Evolutionary conservation across 768 basidiomycete genomes (phyloP).

Genomic region (Sarcomyxa edulis): DNA sequence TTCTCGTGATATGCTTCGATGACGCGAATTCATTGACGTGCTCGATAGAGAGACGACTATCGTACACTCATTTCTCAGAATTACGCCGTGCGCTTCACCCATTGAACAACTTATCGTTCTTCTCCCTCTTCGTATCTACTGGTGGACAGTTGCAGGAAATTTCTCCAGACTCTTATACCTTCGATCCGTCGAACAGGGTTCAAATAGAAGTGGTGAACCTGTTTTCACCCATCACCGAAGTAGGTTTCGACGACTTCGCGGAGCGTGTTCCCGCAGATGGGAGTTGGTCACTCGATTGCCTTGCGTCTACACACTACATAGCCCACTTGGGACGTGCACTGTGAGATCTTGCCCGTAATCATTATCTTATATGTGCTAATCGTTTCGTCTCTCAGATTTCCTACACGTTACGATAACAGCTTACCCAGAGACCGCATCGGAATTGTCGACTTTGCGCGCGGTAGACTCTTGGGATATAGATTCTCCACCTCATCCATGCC

Average conservation of each 20-base stretch:
- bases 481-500: neutral
- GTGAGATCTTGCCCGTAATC: constrained; percentile 13
- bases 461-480: constrained; percentile 12
- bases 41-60: no score
- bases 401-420: neutral
- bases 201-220: neutral
- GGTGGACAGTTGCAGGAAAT: constrained; percentile 1
- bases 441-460: constrained; percentile 5
- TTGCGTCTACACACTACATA: constrained; percentile 12
- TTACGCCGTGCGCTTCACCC: constrained; percentile 2
- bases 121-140: constrained; percentile 7
- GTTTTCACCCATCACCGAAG: constrained; percentile 11
- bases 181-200: constrained; percentile 6
- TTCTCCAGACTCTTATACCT: neutral
- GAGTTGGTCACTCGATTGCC: constrained; percentile 9
- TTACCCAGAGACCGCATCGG: constrained; percentile 4
- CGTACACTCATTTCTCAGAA: neutral
- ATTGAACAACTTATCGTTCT: constrained; percentile 1
- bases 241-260: constrained; percentile 17
- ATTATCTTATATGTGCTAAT: neutral
- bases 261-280: constrained; percentile 2
- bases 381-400: neutral
- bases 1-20: constrained; percentile 18
- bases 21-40: constrained; percentile 14
- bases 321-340: constrained; percentile 19